A percentile compares a stretch with the other conserved stretches of the same genome.
Evolutionary conservation across 176 grass and related monocot species (phyloP).

Genomic region (Oryza glumipatula): DNA sequence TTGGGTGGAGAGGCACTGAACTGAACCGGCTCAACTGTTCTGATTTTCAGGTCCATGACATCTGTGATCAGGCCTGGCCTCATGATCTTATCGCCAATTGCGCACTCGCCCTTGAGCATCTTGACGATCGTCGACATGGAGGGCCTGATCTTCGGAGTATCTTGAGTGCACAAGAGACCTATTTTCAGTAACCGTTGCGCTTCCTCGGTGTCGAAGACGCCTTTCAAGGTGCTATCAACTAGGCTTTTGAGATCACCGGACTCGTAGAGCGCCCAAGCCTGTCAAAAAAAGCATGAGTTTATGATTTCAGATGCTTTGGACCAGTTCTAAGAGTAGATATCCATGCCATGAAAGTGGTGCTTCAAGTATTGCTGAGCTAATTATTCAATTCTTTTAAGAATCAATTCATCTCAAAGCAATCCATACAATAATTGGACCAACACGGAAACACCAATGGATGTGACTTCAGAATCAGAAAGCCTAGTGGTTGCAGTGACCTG

Average conservation of each 20-base stretch:
- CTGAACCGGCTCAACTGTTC: conserved; percentile 34
- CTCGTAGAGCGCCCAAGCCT: conserved; percentile 76
- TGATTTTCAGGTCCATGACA: conserved; percentile 83
- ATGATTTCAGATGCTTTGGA: conserved; percentile 19
- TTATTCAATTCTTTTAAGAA: too few relatives aligned
- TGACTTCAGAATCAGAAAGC: too few relatives aligned
- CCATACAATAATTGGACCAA: not conserved
- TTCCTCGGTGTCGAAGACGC: conserved; percentile 48
- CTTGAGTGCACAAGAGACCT: conserved; percentile 83
- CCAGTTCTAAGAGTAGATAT: not conserved
- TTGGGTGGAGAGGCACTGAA: conserved; percentile 26
- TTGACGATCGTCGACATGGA: conserved; percentile 62
- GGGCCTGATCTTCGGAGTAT: conserved; percentile 67
- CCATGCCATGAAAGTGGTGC: not conserved
- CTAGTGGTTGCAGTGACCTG: too few relatives aligned
- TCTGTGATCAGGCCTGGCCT: conserved; percentile 88
- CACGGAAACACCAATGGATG: too few relatives aligned
- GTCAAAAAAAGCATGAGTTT: conserved; percentile 35
- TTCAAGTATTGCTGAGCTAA: not conserved
- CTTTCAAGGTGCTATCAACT: conserved; percentile 57
- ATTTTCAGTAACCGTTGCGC: conserved; percentile 61
- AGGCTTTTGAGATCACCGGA: conserved; percentile 52
- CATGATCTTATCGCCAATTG: conserved; percentile 53
- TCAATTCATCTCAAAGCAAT: not conserved
- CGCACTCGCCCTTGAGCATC: conserved; percentile 58